phyloP scores from a whole-genome alignment of 2,329 filamentous ascomycete genomes.

The Ampelomyces quisqualis region DNA sequence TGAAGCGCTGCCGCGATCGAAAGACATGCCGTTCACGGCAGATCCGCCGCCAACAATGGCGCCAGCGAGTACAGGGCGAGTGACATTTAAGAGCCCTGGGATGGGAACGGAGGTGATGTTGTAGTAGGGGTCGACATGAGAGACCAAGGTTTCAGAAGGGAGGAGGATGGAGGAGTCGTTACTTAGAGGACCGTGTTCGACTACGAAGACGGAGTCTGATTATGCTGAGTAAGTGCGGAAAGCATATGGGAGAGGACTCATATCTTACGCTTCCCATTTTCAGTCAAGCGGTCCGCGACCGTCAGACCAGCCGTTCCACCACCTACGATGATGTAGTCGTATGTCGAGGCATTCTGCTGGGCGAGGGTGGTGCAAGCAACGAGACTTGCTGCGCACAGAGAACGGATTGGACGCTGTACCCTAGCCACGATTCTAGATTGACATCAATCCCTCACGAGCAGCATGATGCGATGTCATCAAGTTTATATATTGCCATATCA shows the following conservation, averaged over 20 bases:
- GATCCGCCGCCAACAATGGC: conserved; percentile 34
- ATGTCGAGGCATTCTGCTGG: too few species aligned
- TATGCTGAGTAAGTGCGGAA: too few species aligned
- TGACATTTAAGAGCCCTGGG: conserved; percentile 11
- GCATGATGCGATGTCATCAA: too few species aligned
- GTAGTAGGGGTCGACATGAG: conserved; percentile 7
- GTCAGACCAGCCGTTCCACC: conserved; percentile 24
- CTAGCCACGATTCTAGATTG: too few species aligned
- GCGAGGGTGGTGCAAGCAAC: too few species aligned
- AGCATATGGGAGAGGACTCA: too few species aligned
- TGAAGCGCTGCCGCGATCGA: conserved; percentile 28
- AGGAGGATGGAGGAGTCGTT: conserved; percentile 8
- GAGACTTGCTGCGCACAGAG: too few species aligned
- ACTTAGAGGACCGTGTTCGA: conserved; percentile 14
- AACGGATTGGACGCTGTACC: too few species aligned
- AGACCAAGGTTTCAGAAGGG: conserved; percentile 7
- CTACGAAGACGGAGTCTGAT: conserved; percentile 14
- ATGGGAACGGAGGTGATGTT: conserved; percentile 14
- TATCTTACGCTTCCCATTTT: conserved; percentile 12
- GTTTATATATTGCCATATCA: too few species aligned
- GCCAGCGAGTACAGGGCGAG: conserved; percentile 13
- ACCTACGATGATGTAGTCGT: conserved; percentile 27
- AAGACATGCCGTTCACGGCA: conserved; percentile 38
- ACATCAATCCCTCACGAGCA: too few species aligned
- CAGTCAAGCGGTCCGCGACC: conserved; percentile 23